Evolutionary conservation across 2,329 filamentous ascomycete species (phyloP), one percentile per base, ranked within the genome.

Genomic region (Hymenoscyphus fructigenus): DNA sequence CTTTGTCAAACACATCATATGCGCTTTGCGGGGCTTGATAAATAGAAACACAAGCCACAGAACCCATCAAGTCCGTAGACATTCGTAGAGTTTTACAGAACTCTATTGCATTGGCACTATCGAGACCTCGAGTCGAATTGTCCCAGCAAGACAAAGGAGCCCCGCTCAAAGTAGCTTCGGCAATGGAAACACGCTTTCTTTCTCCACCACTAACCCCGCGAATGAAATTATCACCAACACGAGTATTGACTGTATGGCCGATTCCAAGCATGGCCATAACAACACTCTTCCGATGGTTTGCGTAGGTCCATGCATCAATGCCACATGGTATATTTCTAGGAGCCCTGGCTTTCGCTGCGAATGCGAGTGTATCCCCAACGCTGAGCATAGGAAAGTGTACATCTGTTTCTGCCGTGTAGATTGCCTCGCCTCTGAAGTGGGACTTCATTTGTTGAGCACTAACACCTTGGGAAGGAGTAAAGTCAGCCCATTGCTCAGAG

Each of bases 151-250:
- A 87, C 3, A 85, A 81, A 56, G 82, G 86, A 0, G 86, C 84
- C 14, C 78, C 75, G 0, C 78, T 79, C 15, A 83, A 83, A 0
- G 85, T 84, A 66, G 91, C 91, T 76, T 94, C 91, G 0, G 89
- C 90, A 67, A 93, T 92, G 20, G 87, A 90, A 6, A 94, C 91
- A 73, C 91, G 87, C 79, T 94, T 93, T 61, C 87, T 81, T 73
- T 91, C 88, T 26, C 88, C 88, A 17, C 88, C 88, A 1, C 84
- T 88, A 0, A 91, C 84, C 47, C 91, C 91, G 7, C 65, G 63
- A 5, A 91, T 82, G 55, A 88, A 86, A 68, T 91, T 88, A 67
- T 91, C 86, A n/a, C 90, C 90, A 5, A 93, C 88, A 70, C 88
- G 89, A 17, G 90, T 92, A 66, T 87, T 82, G 34, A 36, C 7